Base-by-base conservation (phyloP, 352 stramenopile genomes). In the Phytopythium montanum region DNA sequence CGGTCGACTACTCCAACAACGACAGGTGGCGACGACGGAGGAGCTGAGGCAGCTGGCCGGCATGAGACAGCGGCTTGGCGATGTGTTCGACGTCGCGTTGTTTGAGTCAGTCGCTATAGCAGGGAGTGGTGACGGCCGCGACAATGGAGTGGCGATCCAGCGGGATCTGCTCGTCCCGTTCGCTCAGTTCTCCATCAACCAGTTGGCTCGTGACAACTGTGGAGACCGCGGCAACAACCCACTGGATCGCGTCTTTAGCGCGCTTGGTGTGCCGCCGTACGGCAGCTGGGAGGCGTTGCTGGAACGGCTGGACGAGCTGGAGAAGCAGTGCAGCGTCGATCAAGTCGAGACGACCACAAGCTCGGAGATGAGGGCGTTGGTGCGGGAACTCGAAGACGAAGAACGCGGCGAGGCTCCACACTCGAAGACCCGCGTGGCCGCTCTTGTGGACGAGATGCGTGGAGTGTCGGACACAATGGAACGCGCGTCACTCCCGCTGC, bases 111-210 rank as follows among this genome's bases (percentile, higher is more conserved):
- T 70, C 5, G 19, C 44, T 0, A 38, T 68, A 10, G 34, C 57
- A 21, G 48, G 19, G 5, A 21, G 23, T 13, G 25, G 23, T 9
- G 25, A 29, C 23, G 8, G 21, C 31, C 51, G 56, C 25, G 21
- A 10, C 3, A 29, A 19, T 2, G 10, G 28, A 18, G 33, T 2
- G 44, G 5, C 9, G 12, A 42, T 48, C 5, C 60, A 42, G 8
- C 49, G 48, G 7, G 28, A 54, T 12, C 42, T 64, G 18, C 51
- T 54, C 6, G 39, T 74, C 28, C 64, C 73, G 1, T 72, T 74
- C 29, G 55, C 73, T 7, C 61, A 76, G 9, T 67, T 83, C 14
- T 72, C 75, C 42, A 76, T 79, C 61, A 69, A 72, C 39, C 69
- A 72, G 51, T 54, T 80, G 2, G 61, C 56, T 2, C 62, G 18